Percentiles rank a stretch among this genome's conserved stretches.
Evolutionary conservation across 208 protist species (phyloP).

Genomic region (Leishmania aethiopica): DNA sequence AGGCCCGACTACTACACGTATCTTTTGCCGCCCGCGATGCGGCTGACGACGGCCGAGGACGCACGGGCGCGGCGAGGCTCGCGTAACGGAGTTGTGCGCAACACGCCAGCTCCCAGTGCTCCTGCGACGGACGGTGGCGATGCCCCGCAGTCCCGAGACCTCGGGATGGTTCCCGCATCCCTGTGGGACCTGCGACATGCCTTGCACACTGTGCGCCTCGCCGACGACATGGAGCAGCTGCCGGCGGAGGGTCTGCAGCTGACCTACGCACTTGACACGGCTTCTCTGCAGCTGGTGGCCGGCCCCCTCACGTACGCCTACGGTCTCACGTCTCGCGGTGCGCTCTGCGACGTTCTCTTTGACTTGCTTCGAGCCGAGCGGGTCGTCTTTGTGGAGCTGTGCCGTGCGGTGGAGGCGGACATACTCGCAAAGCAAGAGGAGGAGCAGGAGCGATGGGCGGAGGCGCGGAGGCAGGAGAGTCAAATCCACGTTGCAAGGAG

Average conservation of each 20-base stretch:
- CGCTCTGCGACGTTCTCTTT: constrained; percentile 58
- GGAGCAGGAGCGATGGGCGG: neutral
- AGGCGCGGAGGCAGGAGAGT: neutral
- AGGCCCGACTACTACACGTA: constrained; percentile 23
- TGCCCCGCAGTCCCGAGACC: neutral
- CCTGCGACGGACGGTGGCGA: neutral
- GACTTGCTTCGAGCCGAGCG: constrained; percentile 57
- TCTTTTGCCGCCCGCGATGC: constrained; percentile 23
- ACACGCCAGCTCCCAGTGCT: neutral
- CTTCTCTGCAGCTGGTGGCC: constrained; percentile 43
- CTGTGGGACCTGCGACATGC: constrained; percentile 37
- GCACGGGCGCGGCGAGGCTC: constrained; percentile 6
- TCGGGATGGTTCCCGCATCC: neutral
- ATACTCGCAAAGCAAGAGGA: constrained; percentile 3
- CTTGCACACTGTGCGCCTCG: constrained; percentile 9
- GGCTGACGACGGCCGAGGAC: constrained; percentile 8
- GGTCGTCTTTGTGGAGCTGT: constrained; percentile 51
- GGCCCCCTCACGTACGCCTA: constrained; percentile 76
- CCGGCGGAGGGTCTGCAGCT: constrained; percentile 48
- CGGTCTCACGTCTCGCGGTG: constrained; percentile 47
- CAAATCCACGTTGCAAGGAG: too few relatives aligned
- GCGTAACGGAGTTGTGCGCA: neutral
- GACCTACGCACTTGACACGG: constrained; percentile 66
- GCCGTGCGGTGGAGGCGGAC: constrained; percentile 44
- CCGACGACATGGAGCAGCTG: constrained; percentile 21